Evolutionary conservation across 345 rosid species (phyloP).

Genomic region (Lepidium aucheri): DNA sequence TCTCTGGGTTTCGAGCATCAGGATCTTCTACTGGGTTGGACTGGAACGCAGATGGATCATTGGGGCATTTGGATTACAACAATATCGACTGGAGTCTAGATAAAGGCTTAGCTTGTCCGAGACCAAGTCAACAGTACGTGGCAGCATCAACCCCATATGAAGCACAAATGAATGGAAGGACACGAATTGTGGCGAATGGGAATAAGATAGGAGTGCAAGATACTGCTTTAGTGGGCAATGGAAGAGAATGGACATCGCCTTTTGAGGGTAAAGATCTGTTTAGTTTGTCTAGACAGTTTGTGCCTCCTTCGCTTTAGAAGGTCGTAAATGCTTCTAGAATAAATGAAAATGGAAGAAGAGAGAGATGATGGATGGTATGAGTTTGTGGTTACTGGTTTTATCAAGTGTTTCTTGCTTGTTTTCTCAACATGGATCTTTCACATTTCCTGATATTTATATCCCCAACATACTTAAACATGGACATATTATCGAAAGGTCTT

Average conservation of each 20-base stretch:
- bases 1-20: conserved; percentile 54
- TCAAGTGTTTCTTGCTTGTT: conserved; percentile 23
- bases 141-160: conserved; percentile 34
- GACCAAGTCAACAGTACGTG: conserved; percentile 35
- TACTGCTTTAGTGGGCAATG: conserved; percentile 31
- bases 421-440: conserved; percentile 19
- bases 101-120: conserved; percentile 40
- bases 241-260: conserved; percentile 87
- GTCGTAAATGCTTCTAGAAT: conserved; percentile 13
- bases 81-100: conserved; percentile 83
- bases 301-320: conserved; percentile 24
- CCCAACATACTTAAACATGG: neutral
- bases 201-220: conserved; percentile 46
- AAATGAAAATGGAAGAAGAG: neutral
- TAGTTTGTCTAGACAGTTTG: conserved; percentile 78
- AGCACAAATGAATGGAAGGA: conserved; percentile 35
- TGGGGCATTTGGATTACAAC: conserved; percentile 56
- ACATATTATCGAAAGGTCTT: neutral
- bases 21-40: conserved; percentile 67
- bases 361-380: conserved; percentile 15
- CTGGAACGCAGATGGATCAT: conserved; percentile 59
- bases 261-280: conserved; percentile 86
- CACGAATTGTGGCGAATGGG: conserved; percentile 35
- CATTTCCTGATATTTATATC: conserved; percentile 3
- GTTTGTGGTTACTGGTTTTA: conserved; percentile 27